Evolutionary conservation across 2,329 filamentous ascomycete species (phyloP).

Genomic region (Fusarium illudens): DNA sequence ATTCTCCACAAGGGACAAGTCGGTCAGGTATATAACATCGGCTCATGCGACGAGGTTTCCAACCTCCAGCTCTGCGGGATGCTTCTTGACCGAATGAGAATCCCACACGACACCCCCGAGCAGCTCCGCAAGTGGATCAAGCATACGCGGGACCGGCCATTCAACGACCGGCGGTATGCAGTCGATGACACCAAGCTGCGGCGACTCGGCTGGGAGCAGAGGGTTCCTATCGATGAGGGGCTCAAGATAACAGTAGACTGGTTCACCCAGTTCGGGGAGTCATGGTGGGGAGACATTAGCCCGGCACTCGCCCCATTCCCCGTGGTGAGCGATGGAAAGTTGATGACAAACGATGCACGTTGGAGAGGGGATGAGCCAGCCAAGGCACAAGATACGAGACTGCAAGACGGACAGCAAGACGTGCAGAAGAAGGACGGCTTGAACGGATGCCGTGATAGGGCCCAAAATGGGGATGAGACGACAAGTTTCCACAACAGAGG

Average conservation of each 20-base stretch:
- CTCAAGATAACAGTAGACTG: slow-evolving; percentile 72
- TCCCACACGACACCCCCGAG: slow-evolving; percentile 59
- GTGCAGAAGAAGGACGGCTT: slow-evolving; percentile 16
- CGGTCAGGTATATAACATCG: slow-evolving; percentile 84
- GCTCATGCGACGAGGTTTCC: slow-evolving; percentile 79
- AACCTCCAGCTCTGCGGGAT: slow-evolving; percentile 74
- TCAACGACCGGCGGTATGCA: slow-evolving; percentile 78
- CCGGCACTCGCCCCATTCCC: slow-evolving; percentile 75
- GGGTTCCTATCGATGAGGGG: slow-evolving; percentile 70
- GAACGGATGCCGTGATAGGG: slow-evolving; percentile 16
- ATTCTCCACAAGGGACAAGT: slow-evolving; percentile 80
- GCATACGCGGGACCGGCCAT: slow-evolving; percentile 80
- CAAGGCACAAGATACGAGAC: slow-evolving; percentile 32
- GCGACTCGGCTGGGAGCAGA: slow-evolving; percentile 74
- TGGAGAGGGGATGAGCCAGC: slow-evolving; percentile 47
- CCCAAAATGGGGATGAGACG: slow-evolving; percentile 13
- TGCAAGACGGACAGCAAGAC: slow-evolving; percentile 20
- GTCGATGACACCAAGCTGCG: slow-evolving; percentile 75
- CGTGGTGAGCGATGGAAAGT: slow-evolving; percentile 64
- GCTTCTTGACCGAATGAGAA: slow-evolving; percentile 69
- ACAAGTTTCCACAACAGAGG: slow-evolving; percentile 14
- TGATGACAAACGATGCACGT: slow-evolving; percentile 59
- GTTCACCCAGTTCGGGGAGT: slow-evolving; percentile 72
- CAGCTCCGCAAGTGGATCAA: slow-evolving; percentile 72
- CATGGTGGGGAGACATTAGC: slow-evolving; percentile 77